A percentile compares a stretch with the other conserved stretches of the same genome.
Evolutionary conservation across 2,329 filamentous ascomycete genomes (phyloP).

Genomic region (Dactylellina sp.): DNA sequence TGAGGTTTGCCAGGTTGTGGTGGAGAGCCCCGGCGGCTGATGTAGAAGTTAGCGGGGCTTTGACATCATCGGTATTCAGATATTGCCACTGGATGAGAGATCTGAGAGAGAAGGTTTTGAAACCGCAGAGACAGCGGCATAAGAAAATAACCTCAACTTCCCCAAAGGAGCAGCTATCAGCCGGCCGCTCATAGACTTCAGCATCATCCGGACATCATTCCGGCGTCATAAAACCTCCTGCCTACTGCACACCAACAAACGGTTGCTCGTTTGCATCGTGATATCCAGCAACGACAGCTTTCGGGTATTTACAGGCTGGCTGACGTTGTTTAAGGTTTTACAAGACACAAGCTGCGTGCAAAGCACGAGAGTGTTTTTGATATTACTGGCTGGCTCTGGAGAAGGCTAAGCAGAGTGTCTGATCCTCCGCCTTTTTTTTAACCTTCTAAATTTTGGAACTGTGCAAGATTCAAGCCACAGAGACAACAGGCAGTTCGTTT

Average conservation of each 20-base stretch:
- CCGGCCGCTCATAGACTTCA: background rate
- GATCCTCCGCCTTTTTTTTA: background rate
- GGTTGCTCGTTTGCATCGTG: too few species aligned
- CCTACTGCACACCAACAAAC: background rate
- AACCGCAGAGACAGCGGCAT: background rate
- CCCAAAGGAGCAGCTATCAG: constrained; percentile 24
- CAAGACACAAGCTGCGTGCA: too few species aligned
- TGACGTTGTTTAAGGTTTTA: background rate
- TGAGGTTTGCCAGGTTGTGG: background rate
- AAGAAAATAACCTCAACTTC: constrained; percentile 27
- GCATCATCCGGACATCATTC: constrained; percentile 36
- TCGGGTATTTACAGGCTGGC: background rate
- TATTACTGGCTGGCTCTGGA: too few species aligned
- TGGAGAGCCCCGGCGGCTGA: background rate
- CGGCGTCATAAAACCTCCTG: constrained; percentile 16
- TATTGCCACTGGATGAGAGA: background rate
- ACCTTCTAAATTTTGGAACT: background rate
- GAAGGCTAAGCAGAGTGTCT: too few species aligned
- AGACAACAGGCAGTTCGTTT: too few species aligned
- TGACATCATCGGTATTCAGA: constrained; percentile 12
- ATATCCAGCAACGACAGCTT: background rate
- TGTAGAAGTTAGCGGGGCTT: constrained; percentile 8
- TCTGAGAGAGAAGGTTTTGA: constrained; percentile 16
- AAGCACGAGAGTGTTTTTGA: too few species aligned
- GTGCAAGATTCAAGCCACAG: background rate